Percentiles rank a stretch among this genome's conserved stretches.
Evolutionary conservation across 176 grass and related monocot genomes (phyloP).

Genomic region (Triticum turgidum): DNA sequence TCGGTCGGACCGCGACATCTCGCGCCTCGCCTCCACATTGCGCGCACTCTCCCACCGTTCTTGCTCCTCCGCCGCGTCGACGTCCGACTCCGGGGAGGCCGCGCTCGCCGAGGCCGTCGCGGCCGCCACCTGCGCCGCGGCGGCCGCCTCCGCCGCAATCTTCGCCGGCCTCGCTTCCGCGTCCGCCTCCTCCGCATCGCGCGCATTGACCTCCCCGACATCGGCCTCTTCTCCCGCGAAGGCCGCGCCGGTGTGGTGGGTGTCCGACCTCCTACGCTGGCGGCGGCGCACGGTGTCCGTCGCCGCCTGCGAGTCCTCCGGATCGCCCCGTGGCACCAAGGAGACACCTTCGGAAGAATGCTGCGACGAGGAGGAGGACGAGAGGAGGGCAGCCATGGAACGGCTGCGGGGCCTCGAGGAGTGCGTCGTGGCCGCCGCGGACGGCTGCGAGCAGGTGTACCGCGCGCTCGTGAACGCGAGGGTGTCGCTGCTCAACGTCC

Average conservation of each 20-base stretch:
- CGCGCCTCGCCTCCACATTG: slow-evolving; percentile 45
- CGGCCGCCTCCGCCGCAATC: slow-evolving; percentile 50
- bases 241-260: slow-evolving; percentile 65
- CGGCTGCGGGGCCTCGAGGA: slow-evolving; percentile 44
- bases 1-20: slow-evolving; percentile 41
- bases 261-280: slow-evolving; percentile 60
- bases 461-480: slow-evolving; percentile 58
- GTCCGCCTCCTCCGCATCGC: slow-evolving; percentile 42
- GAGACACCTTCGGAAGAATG: slow-evolving; percentile 2
- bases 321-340: neutral
- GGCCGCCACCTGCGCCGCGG: slow-evolving; percentile 30
- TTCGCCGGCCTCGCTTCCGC: slow-evolving; percentile 49
- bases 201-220: neutral
- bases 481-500: slow-evolving; percentile 62
- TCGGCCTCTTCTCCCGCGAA: slow-evolving; percentile 34
- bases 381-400: slow-evolving; percentile 50
- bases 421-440: slow-evolving; percentile 52
- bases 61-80: neutral
- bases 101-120: slow-evolving; percentile 44
- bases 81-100: slow-evolving; percentile 30
- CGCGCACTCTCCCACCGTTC: slow-evolving; percentile 31
- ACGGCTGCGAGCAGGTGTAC: slow-evolving; percentile 62
- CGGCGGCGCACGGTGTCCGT: slow-evolving; percentile 48
- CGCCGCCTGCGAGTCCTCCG: slow-evolving; percentile 3
- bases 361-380: slow-evolving; percentile 49